A percentile compares a stretch with the other conserved stretches of the same genome.
phyloP scores from a whole-genome alignment of 1,139 yeast species.

The Taphrina wiesneri region DNA sequence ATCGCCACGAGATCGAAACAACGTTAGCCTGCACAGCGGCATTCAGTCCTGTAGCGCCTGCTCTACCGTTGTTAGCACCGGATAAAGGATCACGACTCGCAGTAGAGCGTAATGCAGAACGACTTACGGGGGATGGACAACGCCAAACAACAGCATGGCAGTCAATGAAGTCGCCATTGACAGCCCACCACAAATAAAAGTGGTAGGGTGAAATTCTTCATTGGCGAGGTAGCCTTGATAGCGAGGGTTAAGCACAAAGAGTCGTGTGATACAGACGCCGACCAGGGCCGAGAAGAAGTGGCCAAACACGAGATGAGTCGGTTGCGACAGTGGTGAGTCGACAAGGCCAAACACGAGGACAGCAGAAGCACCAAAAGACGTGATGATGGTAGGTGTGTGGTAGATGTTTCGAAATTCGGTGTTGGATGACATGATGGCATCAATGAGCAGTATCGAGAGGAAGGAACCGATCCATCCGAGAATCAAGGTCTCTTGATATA shows the following conservation, averaged over 20 bases:
- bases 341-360: background rate
- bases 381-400: background rate
- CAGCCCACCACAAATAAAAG: background rate
- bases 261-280: conserved; percentile 5
- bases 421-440: background rate
- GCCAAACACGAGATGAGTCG: background rate
- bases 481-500: background rate
- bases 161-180: background rate
- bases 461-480: background rate
- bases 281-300: background rate
- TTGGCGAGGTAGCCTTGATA: background rate
- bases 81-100: too few species aligned
- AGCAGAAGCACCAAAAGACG: background rate
- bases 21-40: background rate
- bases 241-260: background rate
- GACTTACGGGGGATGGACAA: conserved; percentile 1
- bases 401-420: background rate
- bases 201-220: background rate
- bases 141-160: background rate
- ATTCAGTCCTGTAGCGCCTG: background rate
- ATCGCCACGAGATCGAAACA: background rate
- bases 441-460: background rate
- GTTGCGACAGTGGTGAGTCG: background rate
- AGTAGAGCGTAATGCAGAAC: too few species aligned
- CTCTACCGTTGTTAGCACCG: background rate